Evolutionary conservation across 2,329 filamentous ascomycete species (phyloP).

Genomic region (Cordyceps fumosorosea): DNA sequence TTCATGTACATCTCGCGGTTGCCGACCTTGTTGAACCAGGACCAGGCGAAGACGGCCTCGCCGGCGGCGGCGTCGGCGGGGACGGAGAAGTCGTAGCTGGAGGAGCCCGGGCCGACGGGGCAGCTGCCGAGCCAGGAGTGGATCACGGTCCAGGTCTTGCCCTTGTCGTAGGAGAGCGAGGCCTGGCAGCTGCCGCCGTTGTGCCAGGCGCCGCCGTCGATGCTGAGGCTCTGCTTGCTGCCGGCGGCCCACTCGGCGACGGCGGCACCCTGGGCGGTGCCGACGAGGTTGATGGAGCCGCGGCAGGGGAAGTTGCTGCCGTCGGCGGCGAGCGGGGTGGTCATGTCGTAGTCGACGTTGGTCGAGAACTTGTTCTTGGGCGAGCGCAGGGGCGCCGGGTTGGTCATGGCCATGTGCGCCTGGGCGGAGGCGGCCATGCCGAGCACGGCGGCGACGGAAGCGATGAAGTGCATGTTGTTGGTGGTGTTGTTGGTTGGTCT

Average conservation of each 20-base stretch:
- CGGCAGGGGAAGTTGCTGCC: slow-evolving; percentile 73
- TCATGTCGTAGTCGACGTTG: slow-evolving; percentile 65
- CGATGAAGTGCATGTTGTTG: slow-evolving; percentile 15
- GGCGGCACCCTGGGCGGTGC: slow-evolving; percentile 41
- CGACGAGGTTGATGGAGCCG: slow-evolving; percentile 47
- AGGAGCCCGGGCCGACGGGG: slow-evolving; percentile 33
- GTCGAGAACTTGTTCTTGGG: slow-evolving; percentile 43
- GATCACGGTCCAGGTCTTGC: slow-evolving; percentile 62
- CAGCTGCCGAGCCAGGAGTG: slow-evolving; percentile 51
- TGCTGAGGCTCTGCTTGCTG: slow-evolving; percentile 53
- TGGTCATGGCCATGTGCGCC: slow-evolving; percentile 52
- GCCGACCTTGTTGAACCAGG: slow-evolving; percentile 60
- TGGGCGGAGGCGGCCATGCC: slow-evolving; percentile 36
- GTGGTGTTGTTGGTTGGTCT: slow-evolving; percentile 14
- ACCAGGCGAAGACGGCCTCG: slow-evolving; percentile 67
- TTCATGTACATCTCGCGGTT: slow-evolving; percentile 62
- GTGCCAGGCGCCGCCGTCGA: slow-evolving; percentile 58
- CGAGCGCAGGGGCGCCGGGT: slow-evolving; percentile 46
- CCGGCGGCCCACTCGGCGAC: slow-evolving; percentile 59
- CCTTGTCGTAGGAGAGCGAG: slow-evolving; percentile 66
- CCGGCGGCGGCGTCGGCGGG: slow-evolving; percentile 54
- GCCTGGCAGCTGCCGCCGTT: slow-evolving; percentile 71
- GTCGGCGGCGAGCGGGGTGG: slow-evolving; percentile 53
- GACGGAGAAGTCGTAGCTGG: slow-evolving; percentile 58
- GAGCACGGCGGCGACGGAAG: slow-evolving; percentile 32